Percentiles rank a stretch among this genome's conserved stretches.
Evolutionary conservation across 345 rosid species (phyloP).

Genomic region (Linum tenue): DNA sequence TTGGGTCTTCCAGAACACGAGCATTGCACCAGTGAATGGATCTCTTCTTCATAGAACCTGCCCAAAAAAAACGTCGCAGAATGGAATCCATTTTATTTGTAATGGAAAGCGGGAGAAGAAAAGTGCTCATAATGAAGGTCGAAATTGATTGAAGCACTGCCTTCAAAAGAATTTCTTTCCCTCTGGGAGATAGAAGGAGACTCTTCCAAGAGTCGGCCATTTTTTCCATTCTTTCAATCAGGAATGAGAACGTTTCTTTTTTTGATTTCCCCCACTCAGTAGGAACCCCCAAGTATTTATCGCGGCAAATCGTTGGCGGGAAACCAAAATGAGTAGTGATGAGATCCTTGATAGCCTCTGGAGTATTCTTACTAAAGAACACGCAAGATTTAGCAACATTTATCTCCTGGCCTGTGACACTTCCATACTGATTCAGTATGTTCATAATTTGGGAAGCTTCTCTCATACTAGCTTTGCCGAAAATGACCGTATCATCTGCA

Average conservation of each 20-base stretch:
- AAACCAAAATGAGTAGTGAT: neutral
- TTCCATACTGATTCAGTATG: neutral
- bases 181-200: neutral
- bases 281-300: no score
- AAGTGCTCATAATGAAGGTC: no score
- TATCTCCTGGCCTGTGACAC: neutral
- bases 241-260: no score
- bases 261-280: no score
- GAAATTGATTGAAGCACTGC: neutral
- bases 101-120: no score
- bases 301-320: no score
- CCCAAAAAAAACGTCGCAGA: neutral
- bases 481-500: neutral
- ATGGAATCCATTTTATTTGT: no score
- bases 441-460: neutral
- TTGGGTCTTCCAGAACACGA: no score
- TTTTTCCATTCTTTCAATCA: neutral
- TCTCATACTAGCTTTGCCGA: neutral
- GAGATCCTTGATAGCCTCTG: neutral
- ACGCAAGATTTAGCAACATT: neutral
- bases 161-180: neutral
- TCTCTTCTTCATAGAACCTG: neutral
- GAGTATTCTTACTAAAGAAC: neutral
- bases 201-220: neutral
- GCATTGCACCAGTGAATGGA: neutral